Evolutionary conservation across 2,329 filamentous ascomycete species (phyloP).

Genomic region (Fusarium tanahbumbuense): DNA sequence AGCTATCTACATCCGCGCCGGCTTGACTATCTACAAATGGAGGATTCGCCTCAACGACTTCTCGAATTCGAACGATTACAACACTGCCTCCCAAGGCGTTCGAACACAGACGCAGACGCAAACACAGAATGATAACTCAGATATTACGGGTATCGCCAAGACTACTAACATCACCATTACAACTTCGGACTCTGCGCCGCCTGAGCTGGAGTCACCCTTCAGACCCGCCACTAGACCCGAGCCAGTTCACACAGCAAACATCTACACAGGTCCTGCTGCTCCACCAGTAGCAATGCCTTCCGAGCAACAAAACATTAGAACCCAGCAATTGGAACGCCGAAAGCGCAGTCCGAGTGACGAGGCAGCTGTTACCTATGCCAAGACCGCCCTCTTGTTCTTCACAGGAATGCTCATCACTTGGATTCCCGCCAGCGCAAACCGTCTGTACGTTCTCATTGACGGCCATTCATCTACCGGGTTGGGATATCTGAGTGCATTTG

Average conservation of each 20-base stretch:
- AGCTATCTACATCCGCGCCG: constrained; percentile 1
- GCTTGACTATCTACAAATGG: constrained; percentile 15
- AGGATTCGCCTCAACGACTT: not conserved
- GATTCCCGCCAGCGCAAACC: constrained; percentile 17
- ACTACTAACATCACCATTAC: constrained; percentile 11
- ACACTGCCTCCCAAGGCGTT: not conserved
- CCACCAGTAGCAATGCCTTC: not conserved
- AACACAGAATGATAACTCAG: not conserved
- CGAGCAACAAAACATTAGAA: not conserved
- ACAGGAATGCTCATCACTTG: constrained; percentile 14
- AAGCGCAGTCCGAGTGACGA: constrained; percentile 4
- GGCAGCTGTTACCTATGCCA: constrained; percentile 14
- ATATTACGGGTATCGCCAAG: not conserved
- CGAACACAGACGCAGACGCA: not conserved
- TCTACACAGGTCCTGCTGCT: not conserved
- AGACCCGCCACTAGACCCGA: not conserved
- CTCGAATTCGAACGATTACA: constrained; percentile 8
- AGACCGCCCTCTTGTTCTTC: constrained; percentile 9
- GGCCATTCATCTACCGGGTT: not conserved
- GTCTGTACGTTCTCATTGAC: constrained; percentile 11
- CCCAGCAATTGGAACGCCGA: not conserved
- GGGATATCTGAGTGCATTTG: constrained; percentile 10
- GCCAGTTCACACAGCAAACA: constrained; percentile 5
- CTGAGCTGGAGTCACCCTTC: not conserved
- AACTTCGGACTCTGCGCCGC: not conserved